Evolutionary conservation across 371 early-diverging fungal species (phyloP), one percentile per base, ranked within the genome.

Genomic region (Mortierella sp.): DNA sequence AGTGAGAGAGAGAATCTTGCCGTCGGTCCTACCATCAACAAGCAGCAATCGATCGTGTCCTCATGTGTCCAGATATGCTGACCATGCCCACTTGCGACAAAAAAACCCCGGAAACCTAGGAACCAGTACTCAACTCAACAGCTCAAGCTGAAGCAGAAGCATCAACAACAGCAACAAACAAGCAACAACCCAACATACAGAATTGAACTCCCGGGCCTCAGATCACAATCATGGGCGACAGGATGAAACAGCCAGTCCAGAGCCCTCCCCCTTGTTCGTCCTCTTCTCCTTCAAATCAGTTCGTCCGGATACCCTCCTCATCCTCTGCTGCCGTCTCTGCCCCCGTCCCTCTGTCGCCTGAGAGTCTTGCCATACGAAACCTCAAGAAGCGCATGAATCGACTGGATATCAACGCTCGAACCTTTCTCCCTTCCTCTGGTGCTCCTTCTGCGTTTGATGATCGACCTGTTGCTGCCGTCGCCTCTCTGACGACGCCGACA

Each of bases 381-480:
- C 67, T 77, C 41, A 19, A 67, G 37, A 43, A 40, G 26, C 71
- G 64, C 8, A 50, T 77, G 68, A 50, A 71, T 31, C 41, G 44
- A 24, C 66, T 77, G 2, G 45, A 66, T 41, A 66, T 77, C 67
- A 53, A 76, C 5, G 61, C 71, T 41, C 71, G 29, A 31, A 61
- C 19, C 61, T 2, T n/a, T n/a, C n/a, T 39, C 13, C 10, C 34
- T 7, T 61, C 61, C 6, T 66, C 31, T 41, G 45, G 22, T 24
- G 55, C 34, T 11, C n/a, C 11, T 39, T n/a, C 26, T 11, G 26
- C 7, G 45, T 41, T n/a, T 58, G 43, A 24, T 6, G n/a, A n/a
- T n/a, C n/a, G n/a, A n/a, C n/a, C 55, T 19, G 58, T 14, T 26
- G 52, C 26, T n/a, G 52, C 24, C 8, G 52, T 11, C 10, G 26